Evolutionary conservation across 1,284 basidiomycete species (phyloP), one percentile per base, ranked within the genome.

Genomic region (Exobasidium rhododendri): DNA sequence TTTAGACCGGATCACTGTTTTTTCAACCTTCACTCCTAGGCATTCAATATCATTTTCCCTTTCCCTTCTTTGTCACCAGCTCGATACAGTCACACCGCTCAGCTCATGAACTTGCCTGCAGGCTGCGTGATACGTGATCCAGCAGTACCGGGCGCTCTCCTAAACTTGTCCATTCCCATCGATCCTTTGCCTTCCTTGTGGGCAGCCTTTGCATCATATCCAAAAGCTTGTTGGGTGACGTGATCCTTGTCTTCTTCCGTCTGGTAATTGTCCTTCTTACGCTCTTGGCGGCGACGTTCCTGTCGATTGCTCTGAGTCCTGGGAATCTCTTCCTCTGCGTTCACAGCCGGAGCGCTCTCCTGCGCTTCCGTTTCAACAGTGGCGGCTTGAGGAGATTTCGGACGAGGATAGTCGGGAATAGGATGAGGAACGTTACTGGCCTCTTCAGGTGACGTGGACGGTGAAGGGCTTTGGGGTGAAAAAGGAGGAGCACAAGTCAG

Each of bases 261-360:
- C 13, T 55, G 32, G 30, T 31, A 26, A 26, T 35, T 55, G n/a
- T 55, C 40, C 20, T 31, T 26, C 3, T 31, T 26, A 44, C 52
- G 52, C 30, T 55, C 52, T 44, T 55, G 52, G 30, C 52, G 52
- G 17, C 52, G 52, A 55, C 52, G 52, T 29, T 55, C 52, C 28
- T 55, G 52, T 20, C 52, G 52, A 55, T 55, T 55, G 3, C 24
- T 17, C 22, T 35, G 52, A 20, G 10, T 50, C 7, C 47, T 40
- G 7, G 35, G 35, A 10, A 7, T 20, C 20, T 50, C 47, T 20
- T 50, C 29, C n/a, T n/a, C n/a, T 52, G 17, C 20, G 24, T 32
- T 52, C 13, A 26, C 7, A 6, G 46, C 46, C 22, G n/a, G n/a
- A 2, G 14, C 47, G 22, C 20, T 13, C 14, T 50, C 24, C 13